Base-by-base conservation (phyloP, 768 basidiomycete genomes). In the Tulasnella sp. region DNA sequence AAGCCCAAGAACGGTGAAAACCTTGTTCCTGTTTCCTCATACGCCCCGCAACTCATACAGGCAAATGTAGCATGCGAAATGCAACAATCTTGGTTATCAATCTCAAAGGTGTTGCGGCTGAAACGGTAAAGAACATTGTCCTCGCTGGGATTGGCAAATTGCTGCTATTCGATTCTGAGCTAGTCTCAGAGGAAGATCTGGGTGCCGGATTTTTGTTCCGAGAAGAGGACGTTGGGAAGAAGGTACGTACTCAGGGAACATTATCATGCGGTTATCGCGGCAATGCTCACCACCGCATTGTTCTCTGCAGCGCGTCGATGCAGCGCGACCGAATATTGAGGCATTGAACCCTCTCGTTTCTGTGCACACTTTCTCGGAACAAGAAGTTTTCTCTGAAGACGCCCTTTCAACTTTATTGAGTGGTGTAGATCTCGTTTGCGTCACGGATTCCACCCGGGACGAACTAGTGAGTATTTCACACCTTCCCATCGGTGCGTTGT, bases 51-150 rank as follows among this genome's bases (percentile, higher is more conserved):
- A 4, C 2, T 6, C 6, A 5, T 17, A 14, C 9, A 25, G 12
- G 3, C 23, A 3, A 35, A 27, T 3, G 31, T 15, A 96, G 91
- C 68, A 96, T 94, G 90, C 80, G 90, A 63, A 91, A 86, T 68
- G 91, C 90, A 19, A 87, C 90, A 2, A 86, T 97, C 63, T 73
- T 94, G 23, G 76, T 97, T 34, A 72, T 92, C 17, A 79, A 78
- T 35, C 74, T 96, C 39, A 77, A 78, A 41, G 89, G 91, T 2
- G 77, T 86, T 36, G 91, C 96, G 37, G 90, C 91, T 6, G 96
- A 99, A 68, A 80, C 84, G 14, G 86, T 97, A 69, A 99, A 98
- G 72, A 99, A 99, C 67, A 86, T 99, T 66, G 94, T 98, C 15
- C 78, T 99, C 45, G 88, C 96, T 8, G 96, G 96, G 37, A 88